Percentiles rank a stretch among this genome's conserved stretches.
Evolutionary conservation across 371 early-diverging fungal genomes (phyloP).

Genomic region (Syncephalastrum monosporum): DNA sequence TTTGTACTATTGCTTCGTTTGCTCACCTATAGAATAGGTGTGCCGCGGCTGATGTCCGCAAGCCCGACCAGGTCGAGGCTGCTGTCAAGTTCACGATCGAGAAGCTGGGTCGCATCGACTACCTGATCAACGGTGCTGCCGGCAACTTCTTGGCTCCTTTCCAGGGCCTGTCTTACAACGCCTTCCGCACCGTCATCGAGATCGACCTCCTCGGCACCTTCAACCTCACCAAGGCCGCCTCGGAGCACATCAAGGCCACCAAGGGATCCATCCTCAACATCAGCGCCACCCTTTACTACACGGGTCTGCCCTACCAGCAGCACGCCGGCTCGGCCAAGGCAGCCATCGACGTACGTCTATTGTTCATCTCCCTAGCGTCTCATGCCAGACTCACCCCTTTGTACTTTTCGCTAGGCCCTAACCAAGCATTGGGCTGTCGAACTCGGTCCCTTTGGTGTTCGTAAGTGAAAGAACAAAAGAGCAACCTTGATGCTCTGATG

Average conservation of each 20-base stretch:
- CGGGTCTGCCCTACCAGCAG: slow-evolving; percentile 55
- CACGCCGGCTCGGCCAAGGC: slow-evolving; percentile 54
- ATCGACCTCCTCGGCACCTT: slow-evolving; percentile 62
- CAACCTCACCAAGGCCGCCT: slow-evolving; percentile 74
- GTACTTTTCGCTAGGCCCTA: slow-evolving; percentile 34
- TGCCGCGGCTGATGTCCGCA: slow-evolving; percentile 65
- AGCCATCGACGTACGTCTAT: slow-evolving; percentile 34
- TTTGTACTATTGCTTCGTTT: neutral
- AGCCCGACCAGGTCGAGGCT: slow-evolving; percentile 58
- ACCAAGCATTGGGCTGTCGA: slow-evolving; percentile 58
- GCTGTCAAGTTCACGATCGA: slow-evolving; percentile 65
- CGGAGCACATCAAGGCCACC: slow-evolving; percentile 66
- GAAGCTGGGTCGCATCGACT: slow-evolving; percentile 72
- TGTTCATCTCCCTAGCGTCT: neutral
- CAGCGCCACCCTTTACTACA: slow-evolving; percentile 66
- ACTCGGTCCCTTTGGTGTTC: slow-evolving; percentile 49
- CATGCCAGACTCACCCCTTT: slow-evolving; percentile 12
- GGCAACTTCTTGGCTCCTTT: slow-evolving; percentile 80
- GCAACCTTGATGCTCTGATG: too few species aligned
- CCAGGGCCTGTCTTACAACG: slow-evolving; percentile 68
- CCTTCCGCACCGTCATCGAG: slow-evolving; percentile 68
- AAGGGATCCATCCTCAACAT: slow-evolving; percentile 71
- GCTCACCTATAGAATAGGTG: slow-evolving; percentile 21
- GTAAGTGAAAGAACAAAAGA: slow-evolving; percentile 16
- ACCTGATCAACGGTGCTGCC: slow-evolving; percentile 63